These are phyloP conservation scores for Domatiomyces catenatus DNA, from an alignment of 2,329 filamentous ascomycete genomes.

Conservation along the genomic window DNA sequence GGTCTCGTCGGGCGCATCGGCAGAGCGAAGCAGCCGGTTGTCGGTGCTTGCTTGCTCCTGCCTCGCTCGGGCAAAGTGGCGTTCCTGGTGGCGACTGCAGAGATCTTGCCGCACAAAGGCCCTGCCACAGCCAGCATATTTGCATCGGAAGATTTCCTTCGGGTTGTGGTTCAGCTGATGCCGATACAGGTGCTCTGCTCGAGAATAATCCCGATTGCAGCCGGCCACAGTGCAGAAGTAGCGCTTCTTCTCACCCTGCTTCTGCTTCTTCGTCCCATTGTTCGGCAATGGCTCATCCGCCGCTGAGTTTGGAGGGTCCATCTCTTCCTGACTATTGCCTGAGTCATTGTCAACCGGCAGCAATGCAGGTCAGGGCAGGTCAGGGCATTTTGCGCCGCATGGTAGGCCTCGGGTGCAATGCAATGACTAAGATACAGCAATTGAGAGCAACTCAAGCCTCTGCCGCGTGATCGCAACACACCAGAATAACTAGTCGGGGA, in stretches of 20 bases:
- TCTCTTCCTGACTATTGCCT: background rate
- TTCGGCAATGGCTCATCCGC: background rate
- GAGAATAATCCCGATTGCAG: slow-evolving; percentile 88
- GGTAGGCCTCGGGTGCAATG: background rate
- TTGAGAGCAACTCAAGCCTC: background rate
- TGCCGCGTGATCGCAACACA: no score
- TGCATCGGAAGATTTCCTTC: slow-evolving; percentile 87
- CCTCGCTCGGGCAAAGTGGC: slow-evolving; percentile 49
- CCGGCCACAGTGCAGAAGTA: slow-evolving; percentile 72
- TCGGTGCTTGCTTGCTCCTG: slow-evolving; percentile 33
- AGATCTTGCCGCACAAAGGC: slow-evolving; percentile 88
- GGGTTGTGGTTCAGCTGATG: slow-evolving; percentile 93
- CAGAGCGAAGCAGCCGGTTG: slow-evolving; percentile 5
- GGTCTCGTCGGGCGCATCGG: background rate
- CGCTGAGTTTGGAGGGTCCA: background rate
- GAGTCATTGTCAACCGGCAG: background rate
- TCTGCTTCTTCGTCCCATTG: background rate
- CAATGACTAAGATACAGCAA: background rate
- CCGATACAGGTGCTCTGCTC: slow-evolving; percentile 87
- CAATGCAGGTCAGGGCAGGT: background rate
- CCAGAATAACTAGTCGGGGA: background rate
- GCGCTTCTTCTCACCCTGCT: slow-evolving; percentile 7
- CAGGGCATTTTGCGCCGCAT: background rate
- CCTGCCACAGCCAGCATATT: slow-evolving; percentile 76
- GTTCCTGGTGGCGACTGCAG: slow-evolving; percentile 67